These are phyloP conservation scores for Quercus robur DNA, from an alignment of 306 rosid species.

Conservation along the genomic window DNA sequence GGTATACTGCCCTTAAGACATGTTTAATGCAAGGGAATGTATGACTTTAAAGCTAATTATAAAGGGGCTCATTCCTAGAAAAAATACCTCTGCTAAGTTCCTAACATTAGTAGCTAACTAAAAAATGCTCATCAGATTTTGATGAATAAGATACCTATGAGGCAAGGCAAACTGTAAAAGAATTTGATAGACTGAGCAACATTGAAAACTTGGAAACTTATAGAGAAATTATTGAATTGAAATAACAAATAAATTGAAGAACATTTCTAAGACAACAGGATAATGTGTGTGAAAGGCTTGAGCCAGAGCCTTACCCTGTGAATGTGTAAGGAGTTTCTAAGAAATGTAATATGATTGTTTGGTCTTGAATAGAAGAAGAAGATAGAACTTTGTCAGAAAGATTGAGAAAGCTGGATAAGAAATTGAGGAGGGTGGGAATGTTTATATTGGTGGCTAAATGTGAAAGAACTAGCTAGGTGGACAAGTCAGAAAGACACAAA, in stretches of 20 bases:
- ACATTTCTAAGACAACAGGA: background rate
- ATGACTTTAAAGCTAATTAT: too few species aligned
- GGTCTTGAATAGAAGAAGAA: background rate
- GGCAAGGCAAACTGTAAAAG: background rate
- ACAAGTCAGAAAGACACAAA: constrained; percentile 33
- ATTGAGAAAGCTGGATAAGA: background rate
- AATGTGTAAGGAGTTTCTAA: background rate
- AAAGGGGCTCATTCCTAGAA: background rate
- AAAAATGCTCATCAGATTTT: background rate
- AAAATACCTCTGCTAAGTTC: too few species aligned
- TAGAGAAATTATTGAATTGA: background rate
- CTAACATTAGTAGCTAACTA: too few species aligned
- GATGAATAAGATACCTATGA: background rate
- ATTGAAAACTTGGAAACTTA: background rate
- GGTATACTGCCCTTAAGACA: too few species aligned
- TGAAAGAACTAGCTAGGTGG: background rate
- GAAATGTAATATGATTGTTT: background rate
- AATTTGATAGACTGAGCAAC: background rate
- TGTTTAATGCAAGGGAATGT: too few species aligned
- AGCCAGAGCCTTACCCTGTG: background rate
- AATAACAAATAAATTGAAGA: background rate
- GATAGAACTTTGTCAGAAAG: background rate
- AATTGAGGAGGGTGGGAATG: background rate
- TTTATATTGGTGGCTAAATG: background rate
- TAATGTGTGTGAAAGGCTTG: background rate